Base-by-base conservation (phyloP, 768 basidiomycete genomes). In the Ramaria sp. region DNA sequence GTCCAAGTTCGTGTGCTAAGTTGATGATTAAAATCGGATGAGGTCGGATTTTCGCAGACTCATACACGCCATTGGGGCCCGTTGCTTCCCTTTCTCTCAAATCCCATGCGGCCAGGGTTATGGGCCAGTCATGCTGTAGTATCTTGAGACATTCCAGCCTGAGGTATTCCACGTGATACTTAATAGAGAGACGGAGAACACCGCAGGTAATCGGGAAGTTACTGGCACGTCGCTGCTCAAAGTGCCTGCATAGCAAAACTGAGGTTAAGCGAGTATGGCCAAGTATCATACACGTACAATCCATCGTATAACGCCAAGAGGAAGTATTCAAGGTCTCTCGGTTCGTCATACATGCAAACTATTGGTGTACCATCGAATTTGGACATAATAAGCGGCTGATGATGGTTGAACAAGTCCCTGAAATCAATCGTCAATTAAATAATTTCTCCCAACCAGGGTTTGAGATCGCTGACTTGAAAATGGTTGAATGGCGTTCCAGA, bases 11-110 rank as follows among this genome's bases (percentile, higher is more conserved):
- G 55, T 78, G 73, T 20, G 83, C 84, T 3, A 88, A 67, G 47
- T 81, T 81, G 60, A 88, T 85, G 54, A 87, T 81, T 56, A 63
- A 85, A 84, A 85, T 81, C 5, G 85, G 85, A 64, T 87, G 83
- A 16, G 85, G 79, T 42, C 81, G 70, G 15, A 61, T 60, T 22
- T 71, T 66, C 12, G 78, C 73, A n/a, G 81, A 79, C 25, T 76
- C 70, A 61, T 85, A 83, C 8, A 72, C 61, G 25, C 45, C 45
- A 16, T 30, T 30, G 16, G 28, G 10, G 28, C 22, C 24, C 18
- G 12, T 47, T 1, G 16, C 74, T 49, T 70, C 73, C n/a, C 72
- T 73, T 64, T 88, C 87, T 47, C 86, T 71, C 34, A 70, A 61
- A 52, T 87, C 84, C 86, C 86, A 89, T 52, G 75, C 71, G 10